These are phyloP conservation scores for Aspergillus sp. DNA, from an alignment of 2,329 filamentous ascomycete species.

Conservation along the genomic window DNA sequence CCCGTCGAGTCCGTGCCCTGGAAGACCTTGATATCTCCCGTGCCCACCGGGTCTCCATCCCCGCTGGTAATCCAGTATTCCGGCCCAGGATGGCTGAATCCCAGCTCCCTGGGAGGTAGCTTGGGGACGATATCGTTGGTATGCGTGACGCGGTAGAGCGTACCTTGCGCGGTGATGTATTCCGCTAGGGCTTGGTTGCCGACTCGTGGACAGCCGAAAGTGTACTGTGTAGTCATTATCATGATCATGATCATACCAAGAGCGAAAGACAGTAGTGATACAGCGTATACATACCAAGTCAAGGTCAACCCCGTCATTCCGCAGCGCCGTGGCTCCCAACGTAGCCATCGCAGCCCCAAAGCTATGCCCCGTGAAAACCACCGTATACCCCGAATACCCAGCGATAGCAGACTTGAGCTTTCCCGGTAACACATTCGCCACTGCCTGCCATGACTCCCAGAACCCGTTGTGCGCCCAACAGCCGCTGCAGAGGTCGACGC, in stretches of 20 bases:
- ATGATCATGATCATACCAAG: constrained; percentile 3
- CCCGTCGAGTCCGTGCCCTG: constrained; percentile 21
- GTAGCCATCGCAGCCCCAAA: constrained; percentile 46
- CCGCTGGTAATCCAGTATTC: constrained; percentile 36
- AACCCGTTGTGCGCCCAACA: constrained; percentile 43
- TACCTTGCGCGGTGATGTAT: constrained; percentile 31
- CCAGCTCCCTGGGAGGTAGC: constrained; percentile 24
- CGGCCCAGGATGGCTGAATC: constrained; percentile 30
- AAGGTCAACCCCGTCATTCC: constrained; percentile 33
- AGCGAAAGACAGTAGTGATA: background rate
- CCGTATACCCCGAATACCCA: constrained; percentile 32
- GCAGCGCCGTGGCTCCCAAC: constrained; percentile 40
- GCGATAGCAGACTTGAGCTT: constrained; percentile 26
- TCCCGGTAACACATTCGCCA: constrained; percentile 29
- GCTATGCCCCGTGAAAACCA: constrained; percentile 44
- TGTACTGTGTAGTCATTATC: constrained; percentile 25
- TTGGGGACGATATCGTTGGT: constrained; percentile 32
- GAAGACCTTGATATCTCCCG: constrained; percentile 25
- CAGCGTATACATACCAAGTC: constrained; percentile 33
- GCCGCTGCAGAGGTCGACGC: constrained; percentile 35
- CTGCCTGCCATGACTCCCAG: constrained; percentile 38
- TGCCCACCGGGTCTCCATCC: constrained; percentile 20
- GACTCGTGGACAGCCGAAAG: constrained; percentile 37
- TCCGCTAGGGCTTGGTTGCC: constrained; percentile 31
- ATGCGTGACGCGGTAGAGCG: constrained; percentile 33